Percentiles rank a stretch among this genome's conserved stretches.
Conservation (phyloP, 169 alveolate genomes). For the Plasmodium coatneyi region DNA sequence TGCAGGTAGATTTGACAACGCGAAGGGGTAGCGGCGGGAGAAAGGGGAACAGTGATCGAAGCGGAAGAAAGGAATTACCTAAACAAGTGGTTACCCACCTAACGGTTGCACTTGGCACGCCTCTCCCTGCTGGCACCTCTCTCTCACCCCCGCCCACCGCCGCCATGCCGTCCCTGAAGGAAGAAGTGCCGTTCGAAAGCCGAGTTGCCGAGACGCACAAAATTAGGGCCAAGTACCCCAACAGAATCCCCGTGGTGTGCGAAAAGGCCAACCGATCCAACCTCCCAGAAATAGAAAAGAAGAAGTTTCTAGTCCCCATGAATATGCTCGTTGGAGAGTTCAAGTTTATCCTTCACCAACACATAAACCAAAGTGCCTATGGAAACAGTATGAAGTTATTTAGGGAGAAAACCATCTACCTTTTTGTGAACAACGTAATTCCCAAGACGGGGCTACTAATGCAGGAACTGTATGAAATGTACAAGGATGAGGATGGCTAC, state of each 20-base stretch:
- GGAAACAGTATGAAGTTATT: conserved; percentile 75
- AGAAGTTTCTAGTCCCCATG: conserved; percentile 88
- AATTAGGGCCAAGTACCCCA: conserved; percentile 88
- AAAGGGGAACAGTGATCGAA: not conserved
- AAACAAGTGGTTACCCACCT: not conserved
- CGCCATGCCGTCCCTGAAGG: conserved; percentile 72
- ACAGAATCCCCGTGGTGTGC: conserved; percentile 93
- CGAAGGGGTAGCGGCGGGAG: not conserved
- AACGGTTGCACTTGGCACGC: not conserved
- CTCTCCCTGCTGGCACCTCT: not conserved
- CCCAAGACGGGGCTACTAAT: conserved; percentile 87
- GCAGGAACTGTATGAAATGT: conserved; percentile 88
- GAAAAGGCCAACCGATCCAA: conserved; percentile 80
- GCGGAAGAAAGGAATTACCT: not conserved
- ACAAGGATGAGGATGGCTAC: conserved; percentile 89
- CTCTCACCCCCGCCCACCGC: not conserved
- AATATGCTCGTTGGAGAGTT: conserved; percentile 91
- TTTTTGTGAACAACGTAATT: conserved; percentile 84
- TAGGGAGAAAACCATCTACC: conserved; percentile 84
- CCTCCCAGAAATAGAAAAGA: conserved; percentile 73
- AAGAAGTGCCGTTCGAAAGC: conserved; percentile 79
- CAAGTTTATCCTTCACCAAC: conserved; percentile 91
- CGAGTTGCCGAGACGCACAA: conserved; percentile 89
- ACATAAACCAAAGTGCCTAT: conserved; percentile 80
- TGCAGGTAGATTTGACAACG: not conserved